These are phyloP conservation scores for Neurospora tetraspora DNA, from an alignment of 495 filamentous ascomycete species.

Conservation along the genomic window DNA sequence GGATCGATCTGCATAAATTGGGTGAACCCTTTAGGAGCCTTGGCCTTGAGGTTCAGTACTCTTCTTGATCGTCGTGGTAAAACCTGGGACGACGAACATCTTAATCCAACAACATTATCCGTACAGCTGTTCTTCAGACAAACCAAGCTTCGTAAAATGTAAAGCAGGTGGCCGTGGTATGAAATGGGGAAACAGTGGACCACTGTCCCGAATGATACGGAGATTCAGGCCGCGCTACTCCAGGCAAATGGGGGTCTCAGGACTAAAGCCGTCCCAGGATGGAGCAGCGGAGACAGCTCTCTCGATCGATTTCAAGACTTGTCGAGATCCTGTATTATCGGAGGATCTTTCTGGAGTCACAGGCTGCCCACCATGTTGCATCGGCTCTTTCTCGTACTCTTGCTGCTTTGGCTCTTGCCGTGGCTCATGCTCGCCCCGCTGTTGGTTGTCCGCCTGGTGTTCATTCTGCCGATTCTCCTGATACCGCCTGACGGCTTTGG, in stretches of 20 bases:
- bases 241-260: not conserved
- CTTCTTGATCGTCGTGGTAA: slow-evolving; percentile 50
- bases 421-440: not conserved
- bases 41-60: slow-evolving; percentile 85
- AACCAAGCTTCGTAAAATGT: not conserved
- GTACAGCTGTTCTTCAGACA: not conserved
- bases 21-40: slow-evolving; percentile 62
- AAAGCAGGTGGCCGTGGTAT: not conserved
- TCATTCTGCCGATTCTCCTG: not conserved
- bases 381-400: not conserved
- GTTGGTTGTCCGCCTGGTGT: not conserved
- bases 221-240: not conserved
- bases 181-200: not conserved
- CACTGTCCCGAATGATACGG: not conserved
- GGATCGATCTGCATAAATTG: slow-evolving; percentile 61
- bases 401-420: not conserved
- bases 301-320: not conserved
- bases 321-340: not conserved
- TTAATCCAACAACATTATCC: not conserved
- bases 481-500: not conserved
- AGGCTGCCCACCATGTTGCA: not conserved
- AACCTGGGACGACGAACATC: not conserved
- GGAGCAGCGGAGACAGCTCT: not conserved
- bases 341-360: not conserved
- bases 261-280: not conserved